Base-by-base conservation (phyloP, 768 basidiomycete species). In the Tricholoma hemisulphureum region DNA sequence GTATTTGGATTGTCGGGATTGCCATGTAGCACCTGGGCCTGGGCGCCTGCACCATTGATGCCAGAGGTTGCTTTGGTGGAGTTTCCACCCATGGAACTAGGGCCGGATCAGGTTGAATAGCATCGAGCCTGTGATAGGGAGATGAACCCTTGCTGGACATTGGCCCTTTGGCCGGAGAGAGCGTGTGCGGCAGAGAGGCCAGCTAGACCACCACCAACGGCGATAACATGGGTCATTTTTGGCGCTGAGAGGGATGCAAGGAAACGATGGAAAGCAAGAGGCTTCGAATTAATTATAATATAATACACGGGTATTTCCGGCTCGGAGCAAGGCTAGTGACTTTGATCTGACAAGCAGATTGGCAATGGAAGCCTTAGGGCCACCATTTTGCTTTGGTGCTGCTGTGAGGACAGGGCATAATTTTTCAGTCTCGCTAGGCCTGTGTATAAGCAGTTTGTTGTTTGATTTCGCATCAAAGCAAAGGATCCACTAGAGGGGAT, bases 111-210 rank as follows among this genome's bases (percentile, higher is more conserved):
- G 49, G 34, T 53, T 29, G 50, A 16, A 35, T 26, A 56, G 52
- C 50, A 51, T n/a, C 29, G n/a, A 9, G 18, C 18, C 21, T 26
- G 39, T 4, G 39, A 37, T 41, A 39, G 51, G n/a, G n/a, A n/a
- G 14, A 71, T 79, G 49, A 61, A 91, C 90, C 87, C 85, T 77
- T 95, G 91, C 81, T 98, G 77, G 29, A 97, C 95, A 78, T 91
- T 95, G 16, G 91, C 94, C 49, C 95, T 96, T 54, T 95, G 86
- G 77, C 98, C 95, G 54, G 96, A 89, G 60, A 98, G 88, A 56
- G 95, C 97, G 77, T 98, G 96, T 29, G 95, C 95, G 60, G 95
- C 96, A 67, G 91, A 91, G 67, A 95, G 91, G 74, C 94, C 93
- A 23, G 91, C 91, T 65, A 95, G 91, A 81, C 93, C 93, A 64